phyloP scores from a whole-genome alignment of 352 stramenopile genomes.

The Globisporangium abappressorium region DNA sequence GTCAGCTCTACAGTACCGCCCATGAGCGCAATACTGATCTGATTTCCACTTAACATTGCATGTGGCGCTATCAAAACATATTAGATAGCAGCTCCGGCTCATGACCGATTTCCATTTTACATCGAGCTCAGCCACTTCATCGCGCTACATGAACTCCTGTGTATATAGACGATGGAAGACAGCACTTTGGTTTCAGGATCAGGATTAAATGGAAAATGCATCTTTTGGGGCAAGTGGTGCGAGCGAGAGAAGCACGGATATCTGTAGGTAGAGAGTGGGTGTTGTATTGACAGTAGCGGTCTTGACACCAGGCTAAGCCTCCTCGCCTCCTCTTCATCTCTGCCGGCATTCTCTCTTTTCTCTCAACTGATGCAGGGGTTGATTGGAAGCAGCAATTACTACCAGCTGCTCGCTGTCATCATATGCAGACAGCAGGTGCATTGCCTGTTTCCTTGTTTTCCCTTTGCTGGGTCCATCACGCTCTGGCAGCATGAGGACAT shows the following conservation, averaged over 20 bases:
- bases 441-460: not conserved
- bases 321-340: not conserved
- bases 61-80: not conserved
- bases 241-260: slow-evolving; percentile 2
- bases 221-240: not conserved
- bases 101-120: not conserved
- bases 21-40: not conserved
- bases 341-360: not conserved
- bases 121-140: not conserved
- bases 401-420: not conserved
- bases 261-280: not conserved
- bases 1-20: not conserved
- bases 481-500: not conserved
- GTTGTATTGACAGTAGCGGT: not conserved
- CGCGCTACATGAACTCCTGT: no score
- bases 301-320: not conserved
- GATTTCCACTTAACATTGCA: not conserved
- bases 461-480: not conserved
- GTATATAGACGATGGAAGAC: no score
- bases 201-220: not conserved
- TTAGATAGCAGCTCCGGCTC: not conserved
- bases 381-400: not conserved
- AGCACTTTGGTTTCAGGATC: not conserved
- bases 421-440: not conserved
- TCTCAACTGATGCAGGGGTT: not conserved